Base-by-base conservation (phyloP, 83 land plant genomes). In the Picea engelmannii region DNA sequence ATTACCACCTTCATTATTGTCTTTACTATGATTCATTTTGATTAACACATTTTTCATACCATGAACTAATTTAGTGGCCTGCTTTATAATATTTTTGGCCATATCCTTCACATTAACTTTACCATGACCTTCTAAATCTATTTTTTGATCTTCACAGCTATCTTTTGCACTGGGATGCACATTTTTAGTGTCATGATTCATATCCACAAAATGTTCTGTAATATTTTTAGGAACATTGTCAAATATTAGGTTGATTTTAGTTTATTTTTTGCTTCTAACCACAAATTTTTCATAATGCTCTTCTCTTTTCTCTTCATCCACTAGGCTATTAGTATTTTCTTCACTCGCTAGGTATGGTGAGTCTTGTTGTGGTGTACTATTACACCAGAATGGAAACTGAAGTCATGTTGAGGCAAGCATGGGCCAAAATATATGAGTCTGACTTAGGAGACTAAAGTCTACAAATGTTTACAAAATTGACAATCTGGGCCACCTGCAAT, bases 191-290 rank as follows among this genome's bases (percentile, higher is more conserved):
- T 31, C 31, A 31, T 31, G 31, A 31, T 31, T 31, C 31, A 31
- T 1, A 31, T 31, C 31, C 31, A 31, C 31, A 31, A 31, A 31
- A 0, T 31, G 42, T 9, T n/a, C 42, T 13, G 2, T 31, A 38
- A 71, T 0, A 71, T 71, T 71, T 42, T 71, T 23, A 42, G 47
- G 76, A 42, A 68, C 42, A 68, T 68, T 40, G 31, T 71, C 76
- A 20, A 71, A 20, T 38, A 71, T 21, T 27, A 71, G 52, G 40
- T 10, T 71, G 23, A 71, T n/a, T 71, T 55, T 24, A n/a, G 0
- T 71, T 40, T 20, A 52, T 71, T 71, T 71, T 13, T 71, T 17
- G 42, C 12, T 49, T 7, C 76, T 49, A 71, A 38, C 24, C 9
- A 71, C 76, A 71, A 42, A 4, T 71, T 18, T 71, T 49, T 71